Evolutionary conservation across 805 yeast species (phyloP).

Genomic region (Starmera caribaea): DNA sequence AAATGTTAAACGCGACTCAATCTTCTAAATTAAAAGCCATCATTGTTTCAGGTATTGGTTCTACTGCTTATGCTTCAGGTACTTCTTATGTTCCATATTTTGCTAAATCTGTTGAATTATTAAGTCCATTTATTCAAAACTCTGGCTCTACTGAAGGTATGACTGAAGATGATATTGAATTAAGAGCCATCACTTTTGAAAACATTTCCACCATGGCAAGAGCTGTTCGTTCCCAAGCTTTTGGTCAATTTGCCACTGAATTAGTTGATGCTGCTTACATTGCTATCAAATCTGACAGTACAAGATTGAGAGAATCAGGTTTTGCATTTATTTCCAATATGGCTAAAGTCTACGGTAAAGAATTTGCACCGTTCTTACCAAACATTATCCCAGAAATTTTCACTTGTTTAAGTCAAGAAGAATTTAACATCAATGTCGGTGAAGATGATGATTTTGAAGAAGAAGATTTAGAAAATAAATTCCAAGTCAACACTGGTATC

Average conservation of each 20-base stretch:
- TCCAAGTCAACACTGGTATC: slow-evolving; percentile 88
- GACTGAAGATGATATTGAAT: slow-evolving; percentile 82
- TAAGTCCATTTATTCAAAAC: slow-evolving; percentile 74
- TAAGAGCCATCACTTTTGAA: slow-evolving; percentile 88
- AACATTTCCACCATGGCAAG: slow-evolving; percentile 90
- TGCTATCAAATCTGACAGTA: slow-evolving; percentile 66
- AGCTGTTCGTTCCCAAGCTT: slow-evolving; percentile 90
- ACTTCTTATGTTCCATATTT: slow-evolving; percentile 81
- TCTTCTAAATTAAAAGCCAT: slow-evolving; percentile 65
- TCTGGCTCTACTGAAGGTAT: slow-evolving; percentile 63
- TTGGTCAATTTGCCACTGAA: slow-evolving; percentile 79
- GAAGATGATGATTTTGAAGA: slow-evolving; percentile 42
- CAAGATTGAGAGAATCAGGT: slow-evolving; percentile 89
- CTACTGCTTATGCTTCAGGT: slow-evolving; percentile 94
- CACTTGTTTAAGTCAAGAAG: slow-evolving; percentile 79
- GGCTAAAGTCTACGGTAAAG: slow-evolving; percentile 91
- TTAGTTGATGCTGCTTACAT: slow-evolving; percentile 80
- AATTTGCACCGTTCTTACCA: slow-evolving; percentile 78
- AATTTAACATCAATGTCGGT: slow-evolving; percentile 57
- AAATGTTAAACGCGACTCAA: slow-evolving; percentile 68
- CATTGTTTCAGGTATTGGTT: slow-evolving; percentile 91
- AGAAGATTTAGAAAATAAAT: slow-evolving; percentile 58
- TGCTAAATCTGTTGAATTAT: slow-evolving; percentile 63
- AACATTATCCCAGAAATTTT: slow-evolving; percentile 77
- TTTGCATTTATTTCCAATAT: slow-evolving; percentile 87